Evolutionary conservation across 306 rosid species (phyloP).

Genomic region (Medicago ruthenica): DNA sequence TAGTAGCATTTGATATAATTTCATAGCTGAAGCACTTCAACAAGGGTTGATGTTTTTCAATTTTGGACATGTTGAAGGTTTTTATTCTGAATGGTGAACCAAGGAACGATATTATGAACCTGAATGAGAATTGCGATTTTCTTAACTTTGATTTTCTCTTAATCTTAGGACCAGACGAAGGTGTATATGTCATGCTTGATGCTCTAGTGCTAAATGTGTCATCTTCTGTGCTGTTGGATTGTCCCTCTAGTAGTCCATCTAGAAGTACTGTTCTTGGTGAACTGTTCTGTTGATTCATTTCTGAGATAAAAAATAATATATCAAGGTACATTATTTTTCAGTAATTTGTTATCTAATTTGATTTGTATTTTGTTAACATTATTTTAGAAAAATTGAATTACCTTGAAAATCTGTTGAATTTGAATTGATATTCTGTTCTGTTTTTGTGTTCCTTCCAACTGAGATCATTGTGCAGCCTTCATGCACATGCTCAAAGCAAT

Average conservation of each 20-base stretch:
- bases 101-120: constrained; percentile 63
- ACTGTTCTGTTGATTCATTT: constrained; percentile 38
- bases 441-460: constrained; percentile 49
- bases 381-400: constrained; percentile 30
- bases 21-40: constrained; percentile 81
- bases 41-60: constrained; percentile 58
- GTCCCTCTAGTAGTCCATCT: constrained; percentile 56
- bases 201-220: constrained; percentile 68
- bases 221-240: constrained; percentile 78
- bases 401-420: constrained; percentile 61
- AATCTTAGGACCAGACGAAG: constrained; percentile 45
- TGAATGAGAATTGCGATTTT: constrained; percentile 62
- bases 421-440: constrained; percentile 45
- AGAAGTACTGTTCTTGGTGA: constrained; percentile 66
- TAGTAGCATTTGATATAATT: constrained; percentile 72
- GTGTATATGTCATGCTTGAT: constrained; percentile 58
- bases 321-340: constrained; percentile 1
- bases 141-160: constrained; percentile 47
- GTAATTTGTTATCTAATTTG: background rate
- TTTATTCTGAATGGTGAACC: constrained; percentile 76
- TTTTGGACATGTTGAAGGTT: constrained; percentile 41
- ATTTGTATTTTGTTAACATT: constrained; percentile 13
- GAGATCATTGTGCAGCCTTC: constrained; percentile 66
- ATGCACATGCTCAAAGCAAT: constrained; percentile 74
- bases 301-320: constrained; percentile 33